Percentiles rank a stretch among this genome's conserved stretches.
Conservation (phyloP, 2,329 filamentous ascomycete genomes). For the Clarireedia paspali region DNA sequence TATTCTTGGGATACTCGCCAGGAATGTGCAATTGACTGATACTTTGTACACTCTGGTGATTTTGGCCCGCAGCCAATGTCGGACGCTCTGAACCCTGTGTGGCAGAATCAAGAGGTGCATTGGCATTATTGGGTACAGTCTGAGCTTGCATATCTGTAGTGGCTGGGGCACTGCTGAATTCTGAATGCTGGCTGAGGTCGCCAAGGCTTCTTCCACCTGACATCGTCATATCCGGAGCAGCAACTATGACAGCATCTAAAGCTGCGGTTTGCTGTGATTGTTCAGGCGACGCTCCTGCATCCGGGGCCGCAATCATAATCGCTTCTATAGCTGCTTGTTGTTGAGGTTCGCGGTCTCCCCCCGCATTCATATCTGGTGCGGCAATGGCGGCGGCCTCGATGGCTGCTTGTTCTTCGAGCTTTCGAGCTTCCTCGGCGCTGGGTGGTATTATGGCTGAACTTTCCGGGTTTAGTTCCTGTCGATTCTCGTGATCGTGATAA, state of each 20-base stretch:
- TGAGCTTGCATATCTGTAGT: background rate
- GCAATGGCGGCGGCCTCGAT: constrained; percentile 21
- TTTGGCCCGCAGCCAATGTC: constrained; percentile 18
- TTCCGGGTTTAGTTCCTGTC: constrained; percentile 15
- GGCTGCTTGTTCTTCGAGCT: constrained; percentile 15
- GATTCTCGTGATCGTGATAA: constrained; percentile 15
- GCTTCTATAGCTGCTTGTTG: constrained; percentile 16
- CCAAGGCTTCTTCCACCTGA: constrained; percentile 19
- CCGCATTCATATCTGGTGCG: constrained; percentile 18
- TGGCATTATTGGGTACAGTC: constrained; percentile 4
- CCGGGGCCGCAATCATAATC: constrained; percentile 10
- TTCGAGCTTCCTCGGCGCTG: constrained; percentile 12
- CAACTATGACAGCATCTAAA: background rate
- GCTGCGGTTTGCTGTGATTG: background rate
- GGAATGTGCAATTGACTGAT: constrained; percentile 28
- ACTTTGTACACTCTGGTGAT: constrained; percentile 22
- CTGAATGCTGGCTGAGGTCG: constrained; percentile 5
- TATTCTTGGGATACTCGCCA: constrained; percentile 23
- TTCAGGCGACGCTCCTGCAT: background rate
- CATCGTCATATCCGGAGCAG: constrained; percentile 13
- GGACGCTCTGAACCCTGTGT: constrained; percentile 16
- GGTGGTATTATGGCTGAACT: constrained; percentile 20
- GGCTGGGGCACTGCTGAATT: background rate
- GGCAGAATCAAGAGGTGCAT: constrained; percentile 12
- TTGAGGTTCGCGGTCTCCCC: constrained; percentile 2